These are phyloP conservation scores for Keqinozyma sinolaborantium DNA, from an alignment of 1,139 yeast species.

Conservation along the genomic window DNA sequence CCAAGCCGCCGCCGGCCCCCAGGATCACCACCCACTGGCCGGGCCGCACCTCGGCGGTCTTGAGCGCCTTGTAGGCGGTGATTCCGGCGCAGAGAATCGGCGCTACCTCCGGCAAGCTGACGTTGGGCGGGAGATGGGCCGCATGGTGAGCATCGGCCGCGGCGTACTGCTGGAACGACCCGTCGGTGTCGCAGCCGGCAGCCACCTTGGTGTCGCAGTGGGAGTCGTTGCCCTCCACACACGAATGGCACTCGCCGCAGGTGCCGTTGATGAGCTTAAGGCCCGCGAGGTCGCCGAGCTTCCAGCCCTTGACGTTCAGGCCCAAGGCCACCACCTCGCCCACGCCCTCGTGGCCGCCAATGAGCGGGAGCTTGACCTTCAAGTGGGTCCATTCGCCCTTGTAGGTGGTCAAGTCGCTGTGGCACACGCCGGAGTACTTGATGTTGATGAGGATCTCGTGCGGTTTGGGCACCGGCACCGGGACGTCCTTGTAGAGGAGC, in stretches of 20 bases:
- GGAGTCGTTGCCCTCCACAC: conserved; percentile 65
- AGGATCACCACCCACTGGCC: conserved; percentile 73
- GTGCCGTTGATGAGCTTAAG: conserved; percentile 72
- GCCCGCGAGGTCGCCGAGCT: conserved; percentile 77
- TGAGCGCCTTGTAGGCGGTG: conserved; percentile 70
- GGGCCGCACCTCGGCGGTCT: conserved; percentile 56
- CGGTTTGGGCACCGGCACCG: conserved; percentile 67
- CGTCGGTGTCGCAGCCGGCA: conserved; percentile 79
- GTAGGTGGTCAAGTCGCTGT: conserved; percentile 79
- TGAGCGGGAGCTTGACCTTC: conserved; percentile 61
- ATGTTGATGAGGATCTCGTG: conserved; percentile 65
- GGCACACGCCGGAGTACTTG: conserved; percentile 77
- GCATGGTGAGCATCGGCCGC: conserved; percentile 82
- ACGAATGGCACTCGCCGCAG: conserved; percentile 70
- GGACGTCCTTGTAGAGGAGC: conserved; percentile 57
- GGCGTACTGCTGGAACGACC: conserved; percentile 64
- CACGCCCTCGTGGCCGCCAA: conserved; percentile 88
- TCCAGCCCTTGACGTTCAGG: conserved; percentile 60
- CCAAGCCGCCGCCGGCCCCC: conserved; percentile 76
- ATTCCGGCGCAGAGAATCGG: conserved; percentile 80
- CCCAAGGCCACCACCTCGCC: conserved; percentile 79
- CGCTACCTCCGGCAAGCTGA: conserved; percentile 66
- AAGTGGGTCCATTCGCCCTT: conserved; percentile 73
- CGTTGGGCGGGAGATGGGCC: conserved; percentile 62
- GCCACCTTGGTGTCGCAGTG: conserved; percentile 66